Conservation (phyloP, 306 rosid species). For the Vigna hirtella region DNA sequence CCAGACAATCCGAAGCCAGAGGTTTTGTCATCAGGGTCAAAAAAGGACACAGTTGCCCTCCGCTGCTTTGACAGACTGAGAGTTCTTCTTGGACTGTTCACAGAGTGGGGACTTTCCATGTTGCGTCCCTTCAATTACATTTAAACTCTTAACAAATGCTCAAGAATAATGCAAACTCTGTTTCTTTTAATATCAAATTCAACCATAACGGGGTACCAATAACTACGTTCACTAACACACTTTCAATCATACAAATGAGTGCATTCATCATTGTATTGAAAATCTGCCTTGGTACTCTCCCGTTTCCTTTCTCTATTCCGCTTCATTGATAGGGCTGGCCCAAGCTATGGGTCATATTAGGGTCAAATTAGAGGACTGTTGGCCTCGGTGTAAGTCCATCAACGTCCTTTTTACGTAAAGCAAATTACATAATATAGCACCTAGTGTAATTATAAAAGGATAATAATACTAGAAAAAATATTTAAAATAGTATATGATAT, state of each 20-base stretch:
- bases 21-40: constrained; percentile 57
- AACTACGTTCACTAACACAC: background rate
- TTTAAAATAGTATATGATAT: too few relatives aligned
- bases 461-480: too few relatives aligned
- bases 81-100: constrained; percentile 84
- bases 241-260: background rate
- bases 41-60: constrained; percentile 59
- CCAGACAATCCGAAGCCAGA: constrained; percentile 68
- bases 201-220: background rate
- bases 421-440: too few relatives aligned
- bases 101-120: constrained; percentile 83
- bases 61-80: constrained; percentile 70
- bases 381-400: too few relatives aligned
- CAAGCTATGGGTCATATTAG: too few relatives aligned
- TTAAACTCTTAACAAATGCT: constrained; percentile 7
- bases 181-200: constrained; percentile 15
- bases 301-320: too few relatives aligned
- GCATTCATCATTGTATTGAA: background rate
- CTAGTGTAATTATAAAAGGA: too few relatives aligned
- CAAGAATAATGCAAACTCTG: background rate
- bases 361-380: too few relatives aligned
- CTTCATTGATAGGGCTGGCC: too few relatives aligned
- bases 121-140: constrained; percentile 26
- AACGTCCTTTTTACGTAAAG: too few relatives aligned
- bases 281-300: too few relatives aligned